A percentile compares a stretch with the other conserved stretches of the same genome.
phyloP scores from a whole-genome alignment of 306 rosid genomes.

The Styphnolobium japonicum region DNA sequence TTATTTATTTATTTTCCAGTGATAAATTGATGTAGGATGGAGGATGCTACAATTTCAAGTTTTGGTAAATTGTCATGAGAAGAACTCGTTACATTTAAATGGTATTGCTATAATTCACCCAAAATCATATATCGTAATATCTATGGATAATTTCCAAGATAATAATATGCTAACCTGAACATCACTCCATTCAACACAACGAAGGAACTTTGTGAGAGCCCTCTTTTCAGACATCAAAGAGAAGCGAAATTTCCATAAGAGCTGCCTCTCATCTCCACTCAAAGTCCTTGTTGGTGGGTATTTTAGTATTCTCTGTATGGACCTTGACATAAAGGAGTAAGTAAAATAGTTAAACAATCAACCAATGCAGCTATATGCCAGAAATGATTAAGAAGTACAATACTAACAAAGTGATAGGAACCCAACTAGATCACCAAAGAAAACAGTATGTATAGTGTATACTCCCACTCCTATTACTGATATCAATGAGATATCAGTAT shows the following conservation, averaged over 20 bases:
- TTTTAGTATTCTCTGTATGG: conserved; percentile 83
- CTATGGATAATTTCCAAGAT: conserved; percentile 12
- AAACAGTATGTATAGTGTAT: too few species aligned
- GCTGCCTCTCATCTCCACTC: conserved; percentile 98
- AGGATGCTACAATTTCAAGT: conserved; percentile 8
- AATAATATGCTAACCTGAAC: conserved; percentile 63
- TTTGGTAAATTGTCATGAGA: conserved; percentile 7
- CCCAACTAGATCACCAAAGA: too few species aligned
- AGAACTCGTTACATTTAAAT: not conserved
- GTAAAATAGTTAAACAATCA: conserved; percentile 23
- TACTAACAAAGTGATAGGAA: not conserved
- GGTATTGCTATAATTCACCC: not conserved
- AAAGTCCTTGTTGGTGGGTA: conserved; percentile 96
- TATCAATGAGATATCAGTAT: too few species aligned
- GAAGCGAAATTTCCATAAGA: conserved; percentile 96
- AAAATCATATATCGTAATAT: conserved; percentile 2
- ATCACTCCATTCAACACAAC: conserved; percentile 99
- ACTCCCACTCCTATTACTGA: too few species aligned
- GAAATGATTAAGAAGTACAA: not conserved
- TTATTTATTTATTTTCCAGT: too few species aligned
- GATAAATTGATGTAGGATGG: not conserved
- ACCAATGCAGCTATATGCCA: not conserved
- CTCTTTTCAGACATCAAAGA: conserved; percentile 98
- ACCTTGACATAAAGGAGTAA: conserved; percentile 47
- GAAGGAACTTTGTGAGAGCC: conserved; percentile 96